phyloP scores from a whole-genome alignment of 2,329 filamentous ascomycete genomes.

The Botrytis paeoniae region DNA sequence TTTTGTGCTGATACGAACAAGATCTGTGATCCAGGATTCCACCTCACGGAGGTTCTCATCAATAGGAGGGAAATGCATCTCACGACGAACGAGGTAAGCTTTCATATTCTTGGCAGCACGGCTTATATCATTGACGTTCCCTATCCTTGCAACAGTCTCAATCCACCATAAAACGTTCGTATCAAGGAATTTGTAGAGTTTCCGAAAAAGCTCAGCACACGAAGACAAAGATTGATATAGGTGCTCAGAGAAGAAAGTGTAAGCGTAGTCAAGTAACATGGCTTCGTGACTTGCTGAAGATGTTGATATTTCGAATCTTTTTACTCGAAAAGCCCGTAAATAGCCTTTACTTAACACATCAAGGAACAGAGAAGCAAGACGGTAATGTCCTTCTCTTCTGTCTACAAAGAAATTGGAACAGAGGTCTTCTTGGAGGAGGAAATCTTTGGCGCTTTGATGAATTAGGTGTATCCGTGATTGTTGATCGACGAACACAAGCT shows the following conservation, averaged over 20 bases:
- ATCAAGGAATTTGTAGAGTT: not conserved
- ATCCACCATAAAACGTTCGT: not conserved
- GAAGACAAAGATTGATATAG: not conserved
- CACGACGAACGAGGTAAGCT: not conserved
- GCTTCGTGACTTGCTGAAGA: not conserved
- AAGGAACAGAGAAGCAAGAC: not conserved
- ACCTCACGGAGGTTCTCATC: not conserved
- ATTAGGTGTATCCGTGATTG: not conserved
- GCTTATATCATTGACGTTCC: not conserved
- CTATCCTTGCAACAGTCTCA: not conserved
- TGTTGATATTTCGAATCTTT: not conserved
- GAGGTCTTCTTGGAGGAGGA: not conserved
- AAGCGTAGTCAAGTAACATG: not conserved
- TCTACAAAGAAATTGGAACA: not conserved
- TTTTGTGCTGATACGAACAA: not conserved
- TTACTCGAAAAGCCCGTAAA: not conserved
- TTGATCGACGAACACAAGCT: slow-evolving; percentile 37
- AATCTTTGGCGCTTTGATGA: not conserved
- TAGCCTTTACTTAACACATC: not conserved
- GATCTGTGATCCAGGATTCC: not conserved
- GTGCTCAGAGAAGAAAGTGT: not conserved
- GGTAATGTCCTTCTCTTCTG: not conserved
- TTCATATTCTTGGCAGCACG: not conserved
- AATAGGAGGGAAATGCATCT: not conserved
- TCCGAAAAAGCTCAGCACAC: not conserved